phyloP scores from a whole-genome alignment of 2,329 filamentous ascomycete species.

The Aspergillus quadricinctus region DNA sequence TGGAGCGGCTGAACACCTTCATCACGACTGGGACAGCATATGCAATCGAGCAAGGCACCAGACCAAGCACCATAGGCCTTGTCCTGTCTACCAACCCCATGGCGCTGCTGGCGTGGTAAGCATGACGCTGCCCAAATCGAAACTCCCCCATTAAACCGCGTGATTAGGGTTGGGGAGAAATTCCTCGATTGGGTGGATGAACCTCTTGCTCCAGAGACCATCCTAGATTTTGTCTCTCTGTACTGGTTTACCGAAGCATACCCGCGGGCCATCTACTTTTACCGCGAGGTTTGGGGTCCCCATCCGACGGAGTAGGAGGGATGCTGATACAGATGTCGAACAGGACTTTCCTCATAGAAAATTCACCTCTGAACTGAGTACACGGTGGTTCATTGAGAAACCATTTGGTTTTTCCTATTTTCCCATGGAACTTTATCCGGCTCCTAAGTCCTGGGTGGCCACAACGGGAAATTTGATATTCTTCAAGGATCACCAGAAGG shows the following conservation, averaged over 20 bases:
- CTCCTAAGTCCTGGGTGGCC: constrained; percentile 36
- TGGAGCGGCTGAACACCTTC: constrained; percentile 19
- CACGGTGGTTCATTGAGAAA: constrained; percentile 35
- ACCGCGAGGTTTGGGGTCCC: constrained; percentile 23
- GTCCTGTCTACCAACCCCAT: constrained; percentile 30
- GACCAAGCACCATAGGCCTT: constrained; percentile 32
- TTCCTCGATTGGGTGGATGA: constrained; percentile 35
- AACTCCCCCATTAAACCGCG: background rate
- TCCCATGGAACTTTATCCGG: constrained; percentile 37
- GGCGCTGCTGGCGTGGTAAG: constrained; percentile 30
- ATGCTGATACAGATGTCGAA: background rate
- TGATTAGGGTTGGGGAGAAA: constrained; percentile 37
- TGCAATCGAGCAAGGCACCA: constrained; percentile 27
- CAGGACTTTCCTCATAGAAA: background rate
- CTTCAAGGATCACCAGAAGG: constrained; percentile 32
- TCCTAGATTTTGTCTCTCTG: constrained; percentile 30
- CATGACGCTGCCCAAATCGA: too few species aligned
- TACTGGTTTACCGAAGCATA: constrained; percentile 40
- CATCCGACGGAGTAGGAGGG: background rate
- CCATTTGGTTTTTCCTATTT: constrained; percentile 48
- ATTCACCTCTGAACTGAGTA: background rate
- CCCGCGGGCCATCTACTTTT: constrained; percentile 30
- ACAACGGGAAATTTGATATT: constrained; percentile 37
- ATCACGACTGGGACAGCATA: constrained; percentile 19
- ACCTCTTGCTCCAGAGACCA: constrained; percentile 25